Evolutionary conservation across 345 rosid species (phyloP).

Genomic region (Eucalyptus erythrocorys): DNA sequence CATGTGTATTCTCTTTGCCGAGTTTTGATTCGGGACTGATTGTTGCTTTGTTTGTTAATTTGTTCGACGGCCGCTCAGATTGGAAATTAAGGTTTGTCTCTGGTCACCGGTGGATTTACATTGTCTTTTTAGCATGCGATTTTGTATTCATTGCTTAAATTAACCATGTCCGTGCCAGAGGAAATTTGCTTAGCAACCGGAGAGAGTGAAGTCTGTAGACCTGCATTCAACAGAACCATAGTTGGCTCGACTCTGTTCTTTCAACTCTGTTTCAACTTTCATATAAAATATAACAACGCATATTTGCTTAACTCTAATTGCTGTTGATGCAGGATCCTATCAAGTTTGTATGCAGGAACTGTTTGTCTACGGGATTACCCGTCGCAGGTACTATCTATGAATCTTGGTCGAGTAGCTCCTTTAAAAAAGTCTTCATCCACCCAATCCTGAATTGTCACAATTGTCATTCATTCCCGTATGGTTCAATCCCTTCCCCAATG

Average conservation of each 20-base stretch:
- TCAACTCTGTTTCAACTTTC: too few species aligned
- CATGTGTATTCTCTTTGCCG: not conserved
- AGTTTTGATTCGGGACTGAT: not conserved
- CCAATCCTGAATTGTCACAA: not conserved
- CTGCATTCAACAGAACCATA: constrained; percentile 47
- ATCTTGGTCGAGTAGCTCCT: not conserved
- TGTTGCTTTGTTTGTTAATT: not conserved
- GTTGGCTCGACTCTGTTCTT: not conserved
- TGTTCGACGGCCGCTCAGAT: constrained; percentile 37
- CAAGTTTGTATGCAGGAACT: constrained; percentile 38
- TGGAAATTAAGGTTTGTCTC: constrained; percentile 33
- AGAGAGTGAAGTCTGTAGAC: constrained; percentile 42
- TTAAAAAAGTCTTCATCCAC: not conserved
- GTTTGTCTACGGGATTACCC: constrained; percentile 43
- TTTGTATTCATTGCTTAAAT: not conserved
- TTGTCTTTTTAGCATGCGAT: not conserved
- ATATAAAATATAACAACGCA: not conserved
- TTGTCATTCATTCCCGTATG: not conserved
- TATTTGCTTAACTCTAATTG: not conserved
- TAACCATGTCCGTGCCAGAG: constrained; percentile 12
- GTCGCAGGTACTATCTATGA: constrained; percentile 51
- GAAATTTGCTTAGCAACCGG: constrained; percentile 42
- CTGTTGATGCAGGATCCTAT: constrained; percentile 26
- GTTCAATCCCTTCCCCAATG: not conserved
- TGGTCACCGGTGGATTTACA: not conserved